Evolutionary conservation across 106 monocot genomes (phyloP), one percentile per base, ranked within the genome.

Genomic region (Acorus gramineus): DNA sequence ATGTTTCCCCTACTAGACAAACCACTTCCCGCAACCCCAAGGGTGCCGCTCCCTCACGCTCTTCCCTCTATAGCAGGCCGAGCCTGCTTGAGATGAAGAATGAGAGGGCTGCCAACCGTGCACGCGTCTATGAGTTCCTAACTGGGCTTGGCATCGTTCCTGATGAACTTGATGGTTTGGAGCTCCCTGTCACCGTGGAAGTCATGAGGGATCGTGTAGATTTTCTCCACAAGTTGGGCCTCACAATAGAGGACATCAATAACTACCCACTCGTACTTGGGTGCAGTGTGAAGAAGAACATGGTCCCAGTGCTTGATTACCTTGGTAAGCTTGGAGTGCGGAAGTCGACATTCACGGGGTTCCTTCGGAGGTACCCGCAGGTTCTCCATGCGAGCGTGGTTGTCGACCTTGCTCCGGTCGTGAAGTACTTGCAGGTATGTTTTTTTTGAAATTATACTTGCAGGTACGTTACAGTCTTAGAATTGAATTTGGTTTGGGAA

Each of bases 261-360:
- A 63, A 70, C 43, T 98, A 98, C 65, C 96, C 96, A 1, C 80
- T 98, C 44, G 79, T 88, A 6, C 82, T 98, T 10, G 96, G 91
- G 10, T 98, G 96, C 69, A 92, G 92, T 47, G 96, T 98, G 14
- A 85, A 85, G 72, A 98, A 92, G 77, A 92, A 98, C 85, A 91
- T 98, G 81, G 66, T 98, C 43, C 96, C 92, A 0, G 96, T 98
- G 28, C 88, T 98, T 6, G 96, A 98, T 53, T 98, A 87, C 61
- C 84, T 91, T 44, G 87, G 87, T 14, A 90, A 82, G 50, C 56
- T 96, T 49, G 91, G 96, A 5, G 81, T 91, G 43, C 70, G 91
- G 13, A 71, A 73, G 42, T 80, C 84, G 3, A 65, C 74, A 6
- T 48, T 96, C 53, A 70, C 96, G 0, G 73, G 78, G 3, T 85